Base-by-base conservation (phyloP, 2,329 filamentous ascomycete species). In the Hawksworthiomyces lignivorus region DNA sequence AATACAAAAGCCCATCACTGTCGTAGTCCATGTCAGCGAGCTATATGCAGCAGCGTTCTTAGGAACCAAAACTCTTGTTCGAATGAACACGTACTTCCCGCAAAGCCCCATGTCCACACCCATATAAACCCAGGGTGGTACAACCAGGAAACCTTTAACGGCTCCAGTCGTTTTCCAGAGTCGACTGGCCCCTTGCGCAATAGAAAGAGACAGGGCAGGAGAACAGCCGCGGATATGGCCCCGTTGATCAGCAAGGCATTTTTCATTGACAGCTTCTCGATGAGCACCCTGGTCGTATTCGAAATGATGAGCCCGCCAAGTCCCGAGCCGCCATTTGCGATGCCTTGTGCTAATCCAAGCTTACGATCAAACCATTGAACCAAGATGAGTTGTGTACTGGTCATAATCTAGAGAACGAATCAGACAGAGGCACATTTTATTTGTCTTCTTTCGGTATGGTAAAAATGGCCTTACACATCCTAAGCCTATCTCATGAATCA, bases 1-100 rank as follows among this genome's bases (percentile, higher is more conserved):
- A 21, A 49, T 43, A 29, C 32, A 41, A 21, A 38, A 45, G n/a
- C 30, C 19, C 34, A 41, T 41, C 28, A 45, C 38, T 40, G 18
- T 4, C 15, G 33, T 4, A 21, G 4, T 11, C n/a, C n/a, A n/a
- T n/a, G n/a, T n/a, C n/a, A n/a, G n/a, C n/a, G n/a, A n/a, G n/a
- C n/a, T n/a, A n/a, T n/a, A n/a, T n/a, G n/a, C n/a, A n/a, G n/a
- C n/a, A n/a, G n/a, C n/a, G n/a, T n/a, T n/a, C n/a, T n/a, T n/a
- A n/a, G n/a, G n/a, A n/a, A n/a, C n/a, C n/a, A n/a, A n/a, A n/a
- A n/a, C n/a, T n/a, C n/a, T n/a, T n/a, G n/a, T n/a, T 11, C 9
- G 31, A 22, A 22, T 6, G 19, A 22, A 7, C 8, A 21, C 32
- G 4, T 36, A 35, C 39, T 36, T 3, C 27, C n/a, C n/a, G 40